These are phyloP conservation scores for Apiotrichum veenhuisii DNA, from an alignment of 1,284 basidiomycete species.

Conservation along the genomic window DNA sequence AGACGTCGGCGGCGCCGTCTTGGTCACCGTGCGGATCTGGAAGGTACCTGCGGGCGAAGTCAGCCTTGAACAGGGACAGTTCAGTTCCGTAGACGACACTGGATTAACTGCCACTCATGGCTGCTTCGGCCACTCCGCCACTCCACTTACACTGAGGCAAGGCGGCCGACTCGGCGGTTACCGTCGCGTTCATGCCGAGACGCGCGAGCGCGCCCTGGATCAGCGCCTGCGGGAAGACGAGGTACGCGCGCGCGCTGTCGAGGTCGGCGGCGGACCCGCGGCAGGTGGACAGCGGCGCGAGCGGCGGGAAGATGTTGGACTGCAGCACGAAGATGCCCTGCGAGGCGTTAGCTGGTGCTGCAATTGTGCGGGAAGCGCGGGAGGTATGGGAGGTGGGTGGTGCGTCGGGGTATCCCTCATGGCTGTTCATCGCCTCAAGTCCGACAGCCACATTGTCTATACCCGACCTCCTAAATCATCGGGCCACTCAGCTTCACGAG, in stretches of 20 bases:
- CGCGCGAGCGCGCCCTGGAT: conserved; percentile 74
- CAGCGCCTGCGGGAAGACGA: conserved; percentile 71
- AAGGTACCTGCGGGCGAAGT: conserved; percentile 45
- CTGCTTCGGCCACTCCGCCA: not conserved
- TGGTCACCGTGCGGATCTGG: conserved; percentile 37
- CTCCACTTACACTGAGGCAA: conserved; percentile 71
- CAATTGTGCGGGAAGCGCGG: no score
- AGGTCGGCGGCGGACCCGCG: conserved; percentile 69
- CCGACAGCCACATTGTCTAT: no score
- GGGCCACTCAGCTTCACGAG: no score
- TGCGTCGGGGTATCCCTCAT: no score
- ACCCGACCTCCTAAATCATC: no score
- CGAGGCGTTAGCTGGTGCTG: not conserved
- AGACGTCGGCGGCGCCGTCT: conserved; percentile 2
- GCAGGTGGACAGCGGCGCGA: conserved; percentile 65
- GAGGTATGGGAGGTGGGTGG: not conserved
- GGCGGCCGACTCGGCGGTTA: conserved; percentile 70
- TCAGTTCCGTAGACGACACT: not conserved
- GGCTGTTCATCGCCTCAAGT: no score
- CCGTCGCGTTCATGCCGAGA: conserved; percentile 69
- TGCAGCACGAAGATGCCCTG: conserved; percentile 92
- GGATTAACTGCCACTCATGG: not conserved
- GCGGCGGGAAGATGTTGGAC: conserved; percentile 82
- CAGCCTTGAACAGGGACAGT: no score
- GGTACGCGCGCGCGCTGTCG: conserved; percentile 70